These are phyloP conservation scores for Fusarium udum DNA, from an alignment of 2,329 filamentous ascomycete species.

Conservation along the genomic window DNA sequence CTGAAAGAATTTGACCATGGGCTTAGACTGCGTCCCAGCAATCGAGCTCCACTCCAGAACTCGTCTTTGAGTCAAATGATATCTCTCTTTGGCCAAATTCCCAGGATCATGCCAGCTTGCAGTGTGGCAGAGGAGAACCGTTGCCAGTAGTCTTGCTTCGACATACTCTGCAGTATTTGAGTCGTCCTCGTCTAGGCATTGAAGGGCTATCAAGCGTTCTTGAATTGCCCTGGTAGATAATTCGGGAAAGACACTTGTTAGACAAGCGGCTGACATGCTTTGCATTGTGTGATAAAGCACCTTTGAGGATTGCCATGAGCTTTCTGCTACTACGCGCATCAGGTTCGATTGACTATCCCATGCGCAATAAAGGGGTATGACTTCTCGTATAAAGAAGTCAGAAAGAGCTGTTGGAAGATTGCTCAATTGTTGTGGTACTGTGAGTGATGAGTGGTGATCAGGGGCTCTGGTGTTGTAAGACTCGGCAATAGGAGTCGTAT, in stretches of 20 bases:
- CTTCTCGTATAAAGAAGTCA: neutral
- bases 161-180: neutral
- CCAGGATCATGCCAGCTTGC: neutral
- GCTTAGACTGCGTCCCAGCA: neutral
- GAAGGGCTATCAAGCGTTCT: neutral
- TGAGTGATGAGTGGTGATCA: no score
- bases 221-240: neutral
- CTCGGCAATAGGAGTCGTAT: neutral
- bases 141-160: neutral
- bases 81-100: neutral
- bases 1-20: neutral
- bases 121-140: neutral
- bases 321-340: neutral
- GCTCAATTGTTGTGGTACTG: neutral
- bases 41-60: neutral
- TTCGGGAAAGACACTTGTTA: neutral
- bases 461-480: fast-evolving
- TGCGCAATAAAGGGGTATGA: neutral
- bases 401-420: neutral
- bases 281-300: neutral
- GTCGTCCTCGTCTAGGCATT: neutral
- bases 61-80: neutral
- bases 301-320: neutral
- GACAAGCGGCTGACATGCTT: neutral
- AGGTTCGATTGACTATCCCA: neutral